Base-by-base conservation (phyloP, 2,329 filamentous ascomycete genomes). In the Kalmusia sp. region DNA sequence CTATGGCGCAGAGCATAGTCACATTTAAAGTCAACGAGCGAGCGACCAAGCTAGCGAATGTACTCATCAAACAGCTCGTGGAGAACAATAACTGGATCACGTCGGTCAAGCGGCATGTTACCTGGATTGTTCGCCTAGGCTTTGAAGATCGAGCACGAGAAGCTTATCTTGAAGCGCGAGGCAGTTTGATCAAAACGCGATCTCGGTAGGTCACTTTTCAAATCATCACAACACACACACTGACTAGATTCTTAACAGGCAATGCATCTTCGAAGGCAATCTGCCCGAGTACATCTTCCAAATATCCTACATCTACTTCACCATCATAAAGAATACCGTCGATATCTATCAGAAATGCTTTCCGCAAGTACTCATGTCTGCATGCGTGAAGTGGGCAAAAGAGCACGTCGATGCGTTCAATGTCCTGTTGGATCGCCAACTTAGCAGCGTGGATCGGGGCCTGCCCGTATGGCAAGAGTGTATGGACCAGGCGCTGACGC, bases 381-480 rank as follows among this genome's bases (percentile, higher is more conserved):
- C 93, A 0, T 96, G 92, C 65, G 93, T 99, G 65, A 96, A 93
- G 70, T 99, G 95, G 95, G 93, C 92, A n/a, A 98, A 97, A 75
- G 89, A 95, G 64, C 88, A 96, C 70, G 87, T 98, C 1, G 93
- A 97, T 64, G 87, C 87, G 2, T 98, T 98, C 80, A 98, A 97
- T 67, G 82, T 82, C 39, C 87, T 95, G 45, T 80, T 99, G 31
- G 86, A 84, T 30, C 82, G 93, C 54, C 95, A 98, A 76, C 79
- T 99, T 56, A 96, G 92, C 76, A 92, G 90, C 69, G 90, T 95
- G 2, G 89, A 96, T 55, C 83, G 81, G 44, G 87, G 84, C n/a
- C 88, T 89, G 12, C 82, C 86, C 38, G 83, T 91, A 1, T 97
- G 92, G 91, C 84, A 84, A 48, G 84, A 90, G 67, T 98, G 95